These are phyloP conservation scores for Cetraspora pellucida DNA, from an alignment of 192 early-diverging fungal species.

Conservation along the genomic window DNA sequence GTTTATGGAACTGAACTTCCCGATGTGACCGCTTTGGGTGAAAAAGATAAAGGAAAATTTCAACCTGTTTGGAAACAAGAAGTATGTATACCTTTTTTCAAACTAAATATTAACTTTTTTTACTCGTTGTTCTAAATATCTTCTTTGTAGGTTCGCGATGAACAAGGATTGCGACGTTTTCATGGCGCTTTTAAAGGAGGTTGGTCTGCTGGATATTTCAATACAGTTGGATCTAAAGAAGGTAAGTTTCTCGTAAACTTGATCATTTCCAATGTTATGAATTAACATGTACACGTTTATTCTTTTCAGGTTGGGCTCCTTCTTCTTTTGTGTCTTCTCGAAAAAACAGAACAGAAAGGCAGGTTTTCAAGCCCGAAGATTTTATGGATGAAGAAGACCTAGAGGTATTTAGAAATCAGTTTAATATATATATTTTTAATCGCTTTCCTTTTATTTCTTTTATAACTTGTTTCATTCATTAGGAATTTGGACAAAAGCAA, in stretches of 20 bases:
- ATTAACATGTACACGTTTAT: background rate
- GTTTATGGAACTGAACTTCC: constrained; percentile 51
- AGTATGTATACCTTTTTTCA: constrained; percentile 22
- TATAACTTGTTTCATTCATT: background rate
- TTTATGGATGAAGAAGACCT: constrained; percentile 98
- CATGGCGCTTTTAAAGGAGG: constrained; percentile 94
- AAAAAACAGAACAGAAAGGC: constrained; percentile 55
- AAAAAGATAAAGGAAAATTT: constrained; percentile 47
- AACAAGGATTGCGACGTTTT: constrained; percentile 75
- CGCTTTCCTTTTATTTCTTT: background rate
- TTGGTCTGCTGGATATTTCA: constrained; percentile 93
- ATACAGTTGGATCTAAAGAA: constrained; percentile 95
- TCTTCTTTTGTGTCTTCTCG: constrained; percentile 79
- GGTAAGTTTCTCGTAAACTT: constrained; percentile 50
- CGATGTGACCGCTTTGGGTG: constrained; percentile 23
- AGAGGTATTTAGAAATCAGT: constrained; percentile 51
- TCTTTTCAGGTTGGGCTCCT: constrained; percentile 71
- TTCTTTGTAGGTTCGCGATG: constrained; percentile 52
- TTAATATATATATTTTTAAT: background rate
- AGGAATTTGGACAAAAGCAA: constrained; percentile 56
- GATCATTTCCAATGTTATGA: no score
- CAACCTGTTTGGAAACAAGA: constrained; percentile 55
- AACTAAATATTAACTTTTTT: no score
- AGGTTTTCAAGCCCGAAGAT: constrained; percentile 69
- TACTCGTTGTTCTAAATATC: no score